Percentiles rank a stretch among this genome's conserved stretches.
Evolutionary conservation across 1,284 basidiomycete genomes (phyloP).

Genomic region (Ceratobasidium sp.): DNA sequence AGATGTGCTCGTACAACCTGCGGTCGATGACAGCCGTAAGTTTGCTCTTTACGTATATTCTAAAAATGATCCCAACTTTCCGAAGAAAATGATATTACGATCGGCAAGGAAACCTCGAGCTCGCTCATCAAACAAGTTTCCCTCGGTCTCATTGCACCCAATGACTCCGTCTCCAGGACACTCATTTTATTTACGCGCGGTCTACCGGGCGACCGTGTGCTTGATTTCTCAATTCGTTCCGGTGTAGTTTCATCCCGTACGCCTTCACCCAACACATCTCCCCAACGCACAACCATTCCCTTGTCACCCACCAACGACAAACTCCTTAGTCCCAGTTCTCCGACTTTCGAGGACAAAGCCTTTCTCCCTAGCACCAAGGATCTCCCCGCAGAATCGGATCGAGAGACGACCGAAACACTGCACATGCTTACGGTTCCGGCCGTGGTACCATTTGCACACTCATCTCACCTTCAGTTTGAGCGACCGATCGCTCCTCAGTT

Average conservation of each 20-base stretch:
- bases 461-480: conserved; percentile 60
- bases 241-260: conserved; percentile 45
- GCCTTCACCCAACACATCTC: conserved; percentile 18
- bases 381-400: conserved; percentile 41
- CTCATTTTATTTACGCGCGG: conserved; percentile 66
- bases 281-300: background rate
- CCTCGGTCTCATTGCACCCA: conserved; percentile 67
- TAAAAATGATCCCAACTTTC: background rate
- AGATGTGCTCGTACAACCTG: conserved; percentile 78
- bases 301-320: conserved; percentile 39
- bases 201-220: conserved; percentile 64
- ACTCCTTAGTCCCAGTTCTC: conserved; percentile 12
- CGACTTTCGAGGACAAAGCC: conserved; percentile 9
- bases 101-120: conserved; percentile 67
- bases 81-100: conserved; percentile 65
- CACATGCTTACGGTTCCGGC: conserved; percentile 67
- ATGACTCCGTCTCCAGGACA: conserved; percentile 62
- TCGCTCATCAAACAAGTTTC: conserved; percentile 74
- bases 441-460: conserved; percentile 59
- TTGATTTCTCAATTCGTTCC: conserved; percentile 80
- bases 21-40: conserved; percentile 77
- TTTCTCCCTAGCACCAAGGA: conserved; percentile 35
- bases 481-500: conserved; percentile 50
- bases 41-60: conserved; percentile 36
- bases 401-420: conserved; percentile 65